Percentiles rank a stretch among this genome's conserved stretches.
Conservation (phyloP, 495 filamentous ascomycete species). For the Penicillium salamii region DNA sequence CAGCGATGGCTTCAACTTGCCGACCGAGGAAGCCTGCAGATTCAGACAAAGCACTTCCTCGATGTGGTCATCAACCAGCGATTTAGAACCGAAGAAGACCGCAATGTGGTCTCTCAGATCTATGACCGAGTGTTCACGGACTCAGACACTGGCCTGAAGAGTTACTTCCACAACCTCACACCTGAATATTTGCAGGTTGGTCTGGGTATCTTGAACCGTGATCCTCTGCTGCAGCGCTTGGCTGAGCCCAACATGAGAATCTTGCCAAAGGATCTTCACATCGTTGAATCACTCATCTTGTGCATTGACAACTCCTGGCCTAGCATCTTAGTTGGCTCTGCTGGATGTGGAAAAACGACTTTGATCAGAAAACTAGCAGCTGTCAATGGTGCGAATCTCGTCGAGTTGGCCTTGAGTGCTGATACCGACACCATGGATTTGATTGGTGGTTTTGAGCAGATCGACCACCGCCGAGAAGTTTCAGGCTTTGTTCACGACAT, state of each 20-base stretch:
- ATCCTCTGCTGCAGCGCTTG: slow-evolving; percentile 53
- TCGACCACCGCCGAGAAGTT: slow-evolving; percentile 69
- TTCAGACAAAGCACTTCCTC: slow-evolving; percentile 65
- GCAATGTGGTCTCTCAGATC: slow-evolving; percentile 57
- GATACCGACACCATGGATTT: slow-evolving; percentile 97
- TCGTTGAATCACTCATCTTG: slow-evolving; percentile 81
- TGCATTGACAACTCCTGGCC: slow-evolving; percentile 85
- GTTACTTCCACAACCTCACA: slow-evolving; percentile 65
- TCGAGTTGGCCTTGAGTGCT: slow-evolving; percentile 80
- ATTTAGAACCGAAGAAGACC: slow-evolving; percentile 72
- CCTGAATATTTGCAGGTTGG: slow-evolving; percentile 73
- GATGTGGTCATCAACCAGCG: slow-evolving; percentile 84
- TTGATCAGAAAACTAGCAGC: slow-evolving; percentile 78
- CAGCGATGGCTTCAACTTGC: slow-evolving; percentile 83
- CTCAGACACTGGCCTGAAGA: slow-evolving; percentile 32
- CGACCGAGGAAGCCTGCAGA: slow-evolving; percentile 44
- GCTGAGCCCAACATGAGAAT: slow-evolving; percentile 54
- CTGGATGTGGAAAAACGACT: slow-evolving; percentile 82
- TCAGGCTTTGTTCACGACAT: slow-evolving; percentile 55
- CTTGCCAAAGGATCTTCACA: slow-evolving; percentile 55
- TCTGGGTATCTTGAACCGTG: slow-evolving; percentile 63
- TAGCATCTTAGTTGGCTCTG: slow-evolving; percentile 80
- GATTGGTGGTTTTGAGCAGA: slow-evolving; percentile 94
- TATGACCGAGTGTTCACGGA: slow-evolving; percentile 56
- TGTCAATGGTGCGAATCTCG: slow-evolving; percentile 65